Evolutionary conservation across 129 eudicot species (phyloP), one percentile per base, ranked within the genome.

Genomic region (Artemisia argyi): DNA sequence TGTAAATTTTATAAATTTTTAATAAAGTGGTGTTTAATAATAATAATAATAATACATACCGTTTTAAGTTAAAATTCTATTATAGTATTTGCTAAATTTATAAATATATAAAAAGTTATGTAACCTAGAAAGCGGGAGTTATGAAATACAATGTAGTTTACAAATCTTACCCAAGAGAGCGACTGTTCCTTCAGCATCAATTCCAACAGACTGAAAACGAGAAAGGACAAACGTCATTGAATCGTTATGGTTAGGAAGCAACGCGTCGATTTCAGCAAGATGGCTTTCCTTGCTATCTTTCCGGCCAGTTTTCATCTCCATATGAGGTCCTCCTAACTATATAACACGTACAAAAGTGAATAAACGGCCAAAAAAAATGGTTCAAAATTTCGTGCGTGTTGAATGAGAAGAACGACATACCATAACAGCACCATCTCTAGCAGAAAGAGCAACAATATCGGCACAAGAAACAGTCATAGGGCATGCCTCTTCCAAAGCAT

Each of bases 401-500:
- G 8, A 22, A 16, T 12, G 63, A 15, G 5, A 47, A 57, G 44
- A 58, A 22, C 2, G 7, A 59, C 61, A 69, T 91, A 91, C 97
- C 94, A 84, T 18, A 46, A 77, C 81, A 59, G 68, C 81, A 28
- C 91, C 97, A 39, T 92, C 96, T 76, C 97, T 80, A 15, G 97
- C 97, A 3, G 96, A 83, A 73, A 92, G 97, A 47, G 94, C 97
- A 61, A 91, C 81, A 22, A 88, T 68, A 72, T 91, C 97, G 16
- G 97, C 97, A 68, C 97, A 91, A 59, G 96, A 92, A 75, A 92
- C 97, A 9, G 94, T 86, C 73, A 26, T 56, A 9, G 98, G 98
- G 70, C 98, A 92, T 58, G 77, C 83, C 7, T 26, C 61, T 76
- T 92, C 98, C 10, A 92, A 50, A 28, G 96, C 91, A 30, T 71